Evolutionary conservation across 768 basidiomycete species (phyloP).

Genomic region (Mycena rebaudengoi): DNA sequence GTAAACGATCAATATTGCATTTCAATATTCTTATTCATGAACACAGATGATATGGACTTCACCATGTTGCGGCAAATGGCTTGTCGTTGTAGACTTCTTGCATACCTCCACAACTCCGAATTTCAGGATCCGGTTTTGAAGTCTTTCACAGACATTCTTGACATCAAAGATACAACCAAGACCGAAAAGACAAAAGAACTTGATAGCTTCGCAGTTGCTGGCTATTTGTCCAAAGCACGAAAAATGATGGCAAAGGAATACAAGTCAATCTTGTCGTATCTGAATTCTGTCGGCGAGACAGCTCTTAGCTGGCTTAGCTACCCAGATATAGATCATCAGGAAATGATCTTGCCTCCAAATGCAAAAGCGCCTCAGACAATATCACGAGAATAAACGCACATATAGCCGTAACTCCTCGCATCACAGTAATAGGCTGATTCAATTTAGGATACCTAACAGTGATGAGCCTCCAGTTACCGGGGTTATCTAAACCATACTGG

Average conservation of each 20-base stretch:
- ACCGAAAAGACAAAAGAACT: background rate
- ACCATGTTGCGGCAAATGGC: slow-evolving; percentile 11
- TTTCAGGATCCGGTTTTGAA: background rate
- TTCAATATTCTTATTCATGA: background rate
- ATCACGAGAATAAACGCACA: background rate
- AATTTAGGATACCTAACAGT: background rate
- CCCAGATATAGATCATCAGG: background rate
- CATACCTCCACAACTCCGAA: slow-evolving; percentile 3
- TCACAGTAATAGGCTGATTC: background rate
- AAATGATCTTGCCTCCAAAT: slow-evolving; percentile 1
- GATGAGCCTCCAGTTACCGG: background rate
- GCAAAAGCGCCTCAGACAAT: slow-evolving; percentile 6
- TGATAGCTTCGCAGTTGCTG: background rate
- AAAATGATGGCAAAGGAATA: slow-evolving; percentile 5
- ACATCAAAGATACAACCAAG: background rate
- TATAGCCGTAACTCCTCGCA: slow-evolving; percentile 9
- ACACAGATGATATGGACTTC: slow-evolving; percentile 5
- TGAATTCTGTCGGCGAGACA: background rate
- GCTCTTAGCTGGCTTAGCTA: background rate
- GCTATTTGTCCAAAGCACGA: background rate
- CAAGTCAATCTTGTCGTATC: background rate
- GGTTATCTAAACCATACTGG: background rate
- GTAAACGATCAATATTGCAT: background rate
- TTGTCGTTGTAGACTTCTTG: background rate
- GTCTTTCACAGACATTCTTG: background rate